phyloP scores from a whole-genome alignment of 345 rosid species.

The Gossypium bickii region DNA sequence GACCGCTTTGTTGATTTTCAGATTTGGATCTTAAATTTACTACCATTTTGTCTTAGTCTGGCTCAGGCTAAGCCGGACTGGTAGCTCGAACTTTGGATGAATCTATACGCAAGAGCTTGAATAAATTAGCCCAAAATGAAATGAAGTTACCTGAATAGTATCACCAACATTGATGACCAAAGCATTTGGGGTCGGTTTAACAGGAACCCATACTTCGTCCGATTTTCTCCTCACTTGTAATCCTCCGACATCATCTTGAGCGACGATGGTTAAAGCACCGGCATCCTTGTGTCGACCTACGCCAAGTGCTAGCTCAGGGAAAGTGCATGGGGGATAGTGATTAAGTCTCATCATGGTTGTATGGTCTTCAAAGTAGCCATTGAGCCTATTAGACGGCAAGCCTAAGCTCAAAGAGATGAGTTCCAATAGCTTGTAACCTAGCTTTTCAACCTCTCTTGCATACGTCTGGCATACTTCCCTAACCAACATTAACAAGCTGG shows the following conservation, averaged over 20 bases:
- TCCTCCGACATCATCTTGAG: conserved; percentile 82
- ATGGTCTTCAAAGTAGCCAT: conserved; percentile 49
- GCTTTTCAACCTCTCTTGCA: conserved; percentile 52
- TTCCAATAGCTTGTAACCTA: conserved; percentile 56
- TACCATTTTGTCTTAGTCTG: neutral
- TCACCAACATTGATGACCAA: conserved; percentile 80
- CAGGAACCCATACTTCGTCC: conserved; percentile 67
- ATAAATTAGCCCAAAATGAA: too few species aligned
- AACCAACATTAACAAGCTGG: neutral
- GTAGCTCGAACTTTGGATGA: too few species aligned
- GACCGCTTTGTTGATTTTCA: too few species aligned
- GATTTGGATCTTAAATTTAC: neutral
- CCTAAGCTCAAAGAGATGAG: conserved; percentile 71
- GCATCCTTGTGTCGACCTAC: conserved; percentile 81
- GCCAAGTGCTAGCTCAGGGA: conserved; percentile 80
- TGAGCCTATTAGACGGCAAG: conserved; percentile 37
- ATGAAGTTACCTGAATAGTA: conserved; percentile 44
- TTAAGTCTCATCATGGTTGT: conserved; percentile 59
- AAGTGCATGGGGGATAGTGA: conserved; percentile 78
- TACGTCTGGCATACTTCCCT: conserved; percentile 37
- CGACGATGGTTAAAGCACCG: conserved; percentile 63
- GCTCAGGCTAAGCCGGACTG: too few species aligned
- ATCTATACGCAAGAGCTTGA: too few species aligned
- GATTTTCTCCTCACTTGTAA: conserved; percentile 64
- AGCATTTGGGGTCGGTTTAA: conserved; percentile 49